Conservation (phyloP, 139 green algal species). For the Auxenochlorella protothecoides region DNA sequence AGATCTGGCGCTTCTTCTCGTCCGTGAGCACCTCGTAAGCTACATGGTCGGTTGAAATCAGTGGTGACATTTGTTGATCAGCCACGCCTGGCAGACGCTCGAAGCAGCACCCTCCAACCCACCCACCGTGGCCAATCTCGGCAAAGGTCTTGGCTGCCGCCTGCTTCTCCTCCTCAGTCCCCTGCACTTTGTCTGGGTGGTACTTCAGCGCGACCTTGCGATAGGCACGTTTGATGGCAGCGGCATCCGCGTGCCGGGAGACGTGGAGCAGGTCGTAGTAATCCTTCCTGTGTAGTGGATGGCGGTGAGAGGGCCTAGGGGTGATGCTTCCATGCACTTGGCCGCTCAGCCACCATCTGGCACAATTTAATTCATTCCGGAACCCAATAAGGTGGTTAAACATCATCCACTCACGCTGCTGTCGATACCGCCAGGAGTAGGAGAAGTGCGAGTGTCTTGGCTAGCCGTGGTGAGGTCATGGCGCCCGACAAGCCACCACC, state of each 20-base stretch:
- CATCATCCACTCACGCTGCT: no score
- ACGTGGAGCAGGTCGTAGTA: constrained; percentile 90
- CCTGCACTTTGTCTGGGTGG: constrained; percentile 88
- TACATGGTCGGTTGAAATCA: constrained; percentile 8
- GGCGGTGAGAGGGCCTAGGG: no score
- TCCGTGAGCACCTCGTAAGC: constrained; percentile 94
- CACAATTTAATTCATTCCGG: no score
- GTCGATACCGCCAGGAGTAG: no score
- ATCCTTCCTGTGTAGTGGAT: constrained; percentile 48
- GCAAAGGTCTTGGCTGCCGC: constrained; percentile 82
- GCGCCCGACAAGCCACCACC: no score
- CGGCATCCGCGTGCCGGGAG: constrained; percentile 58
- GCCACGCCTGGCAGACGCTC: no score
- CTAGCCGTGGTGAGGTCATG: no score
- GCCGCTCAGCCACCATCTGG: no score
- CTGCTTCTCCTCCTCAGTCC: constrained; percentile 81
- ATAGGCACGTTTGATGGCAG: constrained; percentile 90
- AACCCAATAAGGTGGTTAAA: no score
- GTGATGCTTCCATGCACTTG: no score
- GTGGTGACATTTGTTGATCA: no score
- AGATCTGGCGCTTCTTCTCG: constrained; percentile 84
- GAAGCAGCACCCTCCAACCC: background rate
- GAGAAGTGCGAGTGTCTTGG: no score
- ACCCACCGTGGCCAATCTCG: constrained; percentile 84
- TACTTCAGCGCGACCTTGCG: constrained; percentile 93